Conservation (phyloP, 768 basidiomycete genomes). For the Vishniacozyma victoriae region DNA sequence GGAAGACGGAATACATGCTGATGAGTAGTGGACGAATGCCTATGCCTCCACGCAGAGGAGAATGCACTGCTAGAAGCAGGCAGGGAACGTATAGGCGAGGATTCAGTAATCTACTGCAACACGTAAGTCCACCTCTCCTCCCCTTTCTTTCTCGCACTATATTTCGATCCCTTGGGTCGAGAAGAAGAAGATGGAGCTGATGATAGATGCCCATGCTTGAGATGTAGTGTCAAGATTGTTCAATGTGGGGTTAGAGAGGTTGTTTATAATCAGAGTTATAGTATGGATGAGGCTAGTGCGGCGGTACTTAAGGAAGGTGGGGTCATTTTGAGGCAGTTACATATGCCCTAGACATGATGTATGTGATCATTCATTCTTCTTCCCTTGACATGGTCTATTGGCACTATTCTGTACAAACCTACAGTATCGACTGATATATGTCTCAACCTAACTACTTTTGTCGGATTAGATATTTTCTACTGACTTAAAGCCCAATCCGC, state of each 20-base stretch:
- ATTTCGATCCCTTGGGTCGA: background rate
- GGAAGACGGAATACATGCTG: background rate
- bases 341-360: too few species aligned
- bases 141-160: background rate
- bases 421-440: too few species aligned
- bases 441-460: too few species aligned
- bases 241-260: slow-evolving; percentile 88
- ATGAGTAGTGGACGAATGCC: slow-evolving; percentile 62
- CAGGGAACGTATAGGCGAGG: slow-evolving; percentile 65
- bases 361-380: too few species aligned
- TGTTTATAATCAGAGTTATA: slow-evolving; percentile 90
- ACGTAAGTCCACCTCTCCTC: slow-evolving; percentile 58
- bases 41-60: slow-evolving; percentile 96
- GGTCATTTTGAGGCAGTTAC: slow-evolving; percentile 65
- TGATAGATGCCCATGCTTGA: slow-evolving; percentile 89
- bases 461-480: too few species aligned
- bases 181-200: background rate
- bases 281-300: slow-evolving; percentile 88
- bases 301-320: slow-evolving; percentile 71
- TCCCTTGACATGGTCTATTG: too few species aligned
- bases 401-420: too few species aligned
- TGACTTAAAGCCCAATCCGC: too few species aligned
- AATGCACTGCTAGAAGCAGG: slow-evolving; percentile 94
- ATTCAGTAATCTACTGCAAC: slow-evolving; percentile 90
- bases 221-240: slow-evolving; percentile 93